These are phyloP conservation scores for Pseudopithomyces maydicus DNA, from an alignment of 2,329 filamentous ascomycete species.

Conservation along the genomic window DNA sequence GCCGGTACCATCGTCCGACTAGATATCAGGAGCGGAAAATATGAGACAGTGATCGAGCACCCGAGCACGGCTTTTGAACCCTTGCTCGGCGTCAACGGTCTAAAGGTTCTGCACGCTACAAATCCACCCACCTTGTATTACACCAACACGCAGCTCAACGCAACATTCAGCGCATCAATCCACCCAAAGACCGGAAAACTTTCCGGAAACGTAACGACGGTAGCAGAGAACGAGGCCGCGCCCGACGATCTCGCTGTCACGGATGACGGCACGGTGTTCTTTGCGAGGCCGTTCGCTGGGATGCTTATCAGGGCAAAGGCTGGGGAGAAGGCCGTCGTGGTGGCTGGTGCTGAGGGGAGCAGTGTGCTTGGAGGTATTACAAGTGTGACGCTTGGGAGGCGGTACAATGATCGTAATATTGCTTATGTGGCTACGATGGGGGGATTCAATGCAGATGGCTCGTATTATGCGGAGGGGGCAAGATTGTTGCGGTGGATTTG, in stretches of 20 bases:
- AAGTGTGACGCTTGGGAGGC: background rate
- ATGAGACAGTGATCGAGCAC: background rate
- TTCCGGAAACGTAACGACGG: background rate
- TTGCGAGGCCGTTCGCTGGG: background rate
- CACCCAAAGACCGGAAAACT: background rate
- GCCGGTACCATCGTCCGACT: background rate
- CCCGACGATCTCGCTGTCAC: background rate
- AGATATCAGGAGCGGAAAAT: background rate
- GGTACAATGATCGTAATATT: background rate
- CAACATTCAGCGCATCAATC: background rate
- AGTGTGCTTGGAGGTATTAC: background rate
- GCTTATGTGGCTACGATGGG: slow-evolving; percentile 1
- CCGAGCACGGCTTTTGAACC: background rate
- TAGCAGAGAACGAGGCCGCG: background rate
- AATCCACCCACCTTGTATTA: background rate
- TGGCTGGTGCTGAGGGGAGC: background rate
- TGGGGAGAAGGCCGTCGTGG: background rate
- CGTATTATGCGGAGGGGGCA: background rate
- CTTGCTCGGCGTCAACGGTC: background rate
- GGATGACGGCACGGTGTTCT: background rate
- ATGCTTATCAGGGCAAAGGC: background rate
- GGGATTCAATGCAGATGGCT: background rate
- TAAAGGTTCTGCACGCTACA: background rate
- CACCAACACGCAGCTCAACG: background rate
- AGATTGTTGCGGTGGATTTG: background rate